A percentile compares a stretch with the other conserved stretches of the same genome.
These are phyloP conservation scores for Spathaspora girioi DNA, from an alignment of 805 yeast species.

Conservation along the genomic window DNA sequence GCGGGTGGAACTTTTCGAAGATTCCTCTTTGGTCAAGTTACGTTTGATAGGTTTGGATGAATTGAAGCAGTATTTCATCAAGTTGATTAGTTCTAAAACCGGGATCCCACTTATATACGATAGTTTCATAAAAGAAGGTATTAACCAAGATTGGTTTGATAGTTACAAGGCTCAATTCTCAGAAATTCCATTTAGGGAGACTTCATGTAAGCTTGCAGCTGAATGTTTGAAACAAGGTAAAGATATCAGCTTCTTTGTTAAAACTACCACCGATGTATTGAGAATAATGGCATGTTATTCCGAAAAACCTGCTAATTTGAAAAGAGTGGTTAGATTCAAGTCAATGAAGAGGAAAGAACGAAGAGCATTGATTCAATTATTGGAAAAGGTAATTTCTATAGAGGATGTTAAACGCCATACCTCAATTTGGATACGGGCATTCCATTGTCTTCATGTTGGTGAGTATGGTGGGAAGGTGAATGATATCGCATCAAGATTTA, in stretches of 20 bases:
- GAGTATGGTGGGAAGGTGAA: constrained; percentile 7
- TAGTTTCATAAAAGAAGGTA: constrained; percentile 14
- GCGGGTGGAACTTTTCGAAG: constrained; percentile 4
- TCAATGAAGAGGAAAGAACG: constrained; percentile 7
- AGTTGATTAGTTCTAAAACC: constrained; percentile 6
- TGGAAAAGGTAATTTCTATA: constrained; percentile 8
- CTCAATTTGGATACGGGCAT: constrained; percentile 8
- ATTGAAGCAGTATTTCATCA: constrained; percentile 5
- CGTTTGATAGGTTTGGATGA: constrained; percentile 1
- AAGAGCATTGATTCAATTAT: constrained; percentile 2
- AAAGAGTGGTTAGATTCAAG: constrained; percentile 4
- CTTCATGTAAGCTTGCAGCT: constrained; percentile 6
- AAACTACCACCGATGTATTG: constrained; percentile 9
- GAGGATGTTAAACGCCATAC: constrained; percentile 9
- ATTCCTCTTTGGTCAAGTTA: neutral
- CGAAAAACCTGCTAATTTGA: constrained; percentile 1
- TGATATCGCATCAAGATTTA: constrained; percentile 5
- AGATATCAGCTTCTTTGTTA: constrained; percentile 4
- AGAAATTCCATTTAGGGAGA: constrained; percentile 9
- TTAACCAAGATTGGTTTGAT: constrained; percentile 8
- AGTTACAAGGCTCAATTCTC: neutral
- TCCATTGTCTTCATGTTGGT: constrained; percentile 11
- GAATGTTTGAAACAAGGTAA: constrained; percentile 2
- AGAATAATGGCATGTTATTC: constrained; percentile 9
- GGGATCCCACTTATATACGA: constrained; percentile 8